Evolutionary conservation across 2,329 filamentous ascomycete genomes (phyloP).

Genomic region (Lachnellula occidentalis): DNA sequence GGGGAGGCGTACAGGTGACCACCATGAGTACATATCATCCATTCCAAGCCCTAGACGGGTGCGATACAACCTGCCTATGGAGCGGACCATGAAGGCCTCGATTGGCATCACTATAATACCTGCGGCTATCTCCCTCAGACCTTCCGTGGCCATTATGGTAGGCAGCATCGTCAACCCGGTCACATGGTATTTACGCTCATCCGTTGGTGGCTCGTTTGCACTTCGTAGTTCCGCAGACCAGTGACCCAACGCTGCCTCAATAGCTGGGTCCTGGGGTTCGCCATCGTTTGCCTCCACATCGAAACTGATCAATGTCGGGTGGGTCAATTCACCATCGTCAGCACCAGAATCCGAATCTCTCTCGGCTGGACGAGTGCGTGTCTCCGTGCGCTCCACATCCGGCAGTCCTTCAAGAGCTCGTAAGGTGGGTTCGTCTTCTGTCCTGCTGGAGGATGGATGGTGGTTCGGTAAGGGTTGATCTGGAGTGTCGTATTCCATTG

Average conservation of each 20-base stretch:
- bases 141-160: constrained; percentile 29
- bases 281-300: constrained; percentile 30
- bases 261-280: constrained; percentile 1
- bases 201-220: constrained; percentile 27
- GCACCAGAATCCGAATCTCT: constrained; percentile 23
- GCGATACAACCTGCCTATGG: constrained; percentile 25
- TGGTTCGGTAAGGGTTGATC: constrained; percentile 9
- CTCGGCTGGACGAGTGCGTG: constrained; percentile 9
- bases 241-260: constrained; percentile 9
- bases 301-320: constrained; percentile 31
- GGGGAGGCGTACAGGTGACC: not conserved
- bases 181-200: constrained; percentile 23
- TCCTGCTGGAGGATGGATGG: not conserved
- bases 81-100: constrained; percentile 28
- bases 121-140: constrained; percentile 25
- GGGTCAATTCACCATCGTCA: constrained; percentile 28
- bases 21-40: constrained; percentile 17
- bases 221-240: constrained; percentile 33
- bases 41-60: constrained; percentile 14
- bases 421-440: constrained; percentile 25
- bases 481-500: constrained; percentile 21
- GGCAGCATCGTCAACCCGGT: constrained; percentile 32
- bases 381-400: constrained; percentile 13
- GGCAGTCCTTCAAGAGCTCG: constrained; percentile 29
- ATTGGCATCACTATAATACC: constrained; percentile 27